Evolutionary conservation across 2,329 filamentous ascomycete species (phyloP), one percentile per base, ranked within the genome.

Genomic region (Nigrospora osmanthi): DNA sequence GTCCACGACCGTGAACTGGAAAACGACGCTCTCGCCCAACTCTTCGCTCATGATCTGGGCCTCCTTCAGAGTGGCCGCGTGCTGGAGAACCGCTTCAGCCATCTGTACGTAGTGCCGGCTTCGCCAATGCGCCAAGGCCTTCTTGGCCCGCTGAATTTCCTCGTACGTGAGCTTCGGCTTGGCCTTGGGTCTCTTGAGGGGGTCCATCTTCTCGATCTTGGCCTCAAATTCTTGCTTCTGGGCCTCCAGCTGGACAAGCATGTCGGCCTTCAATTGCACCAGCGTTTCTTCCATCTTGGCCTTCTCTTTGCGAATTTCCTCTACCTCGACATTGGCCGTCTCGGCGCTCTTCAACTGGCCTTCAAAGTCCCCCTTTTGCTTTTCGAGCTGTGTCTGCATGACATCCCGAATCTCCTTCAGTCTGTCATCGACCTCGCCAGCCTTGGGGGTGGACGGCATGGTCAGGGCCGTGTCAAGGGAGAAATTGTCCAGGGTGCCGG

Each of bases 1-100:
- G 56, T 96, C 91, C 31, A 97, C 81, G 45, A 96, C 83, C 12
- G 88, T 85, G 61, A 97, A 98, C 63, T 98, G 93, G 62, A 98
- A 97, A 16, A 91, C 84, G 10, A 96, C 87, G 52, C 82, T 82
- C 62, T 96, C 93, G 54, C 93, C 87, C 70, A 98, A 86, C 57
- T 95, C 88, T 55, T 95, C 91, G 68, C 90, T 95, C 88, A 98
- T 93, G 49, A 98, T 84, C 60, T 98, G 93, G 2, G 93, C 93
- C 65, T 98, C 93, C 62, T 98, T 98, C 47, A 98, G 66, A 28
- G 83, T 80, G 9, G 87, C 82, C 3, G 91, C 91, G 61, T 95
- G 85, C 59, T 95, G 89, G 38, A 98, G 71, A 28, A 97, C 83
- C 2, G 84, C 81, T 63, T 97, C 93, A 3, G 91, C 90, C 87